phyloP scores from a whole-genome alignment of 2,329 filamentous ascomycete genomes.

The Clonostachys sp. region DNA sequence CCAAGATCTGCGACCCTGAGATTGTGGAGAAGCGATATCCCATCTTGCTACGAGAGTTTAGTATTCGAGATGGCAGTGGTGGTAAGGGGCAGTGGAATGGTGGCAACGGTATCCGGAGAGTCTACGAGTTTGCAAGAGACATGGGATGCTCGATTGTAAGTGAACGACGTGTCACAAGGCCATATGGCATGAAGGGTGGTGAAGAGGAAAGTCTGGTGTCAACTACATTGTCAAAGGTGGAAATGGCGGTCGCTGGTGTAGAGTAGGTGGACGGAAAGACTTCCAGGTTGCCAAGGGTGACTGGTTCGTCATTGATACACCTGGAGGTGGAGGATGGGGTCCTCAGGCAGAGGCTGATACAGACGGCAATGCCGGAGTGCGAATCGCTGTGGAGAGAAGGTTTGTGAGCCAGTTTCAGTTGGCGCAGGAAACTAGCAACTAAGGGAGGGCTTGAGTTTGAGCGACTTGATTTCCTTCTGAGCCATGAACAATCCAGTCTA shows the following conservation, averaged over 20 bases:
- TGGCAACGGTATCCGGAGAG: conserved; percentile 67
- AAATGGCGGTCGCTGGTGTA: conserved; percentile 23
- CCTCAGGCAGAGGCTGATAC: neutral
- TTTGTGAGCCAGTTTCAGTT: conserved; percentile 7
- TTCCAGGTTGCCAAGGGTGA: conserved; percentile 53
- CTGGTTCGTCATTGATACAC: conserved; percentile 54
- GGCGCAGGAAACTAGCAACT: conserved; percentile 5
- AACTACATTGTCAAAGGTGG: conserved; percentile 32
- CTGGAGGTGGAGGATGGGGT: conserved; percentile 58
- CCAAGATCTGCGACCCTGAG: conserved; percentile 72
- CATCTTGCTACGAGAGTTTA: conserved; percentile 59
- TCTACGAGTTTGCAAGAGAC: conserved; percentile 71
- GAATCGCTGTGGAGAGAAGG: conserved; percentile 1
- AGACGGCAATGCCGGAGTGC: neutral
- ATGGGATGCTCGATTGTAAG: conserved; percentile 71
- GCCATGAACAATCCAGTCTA: too few species aligned
- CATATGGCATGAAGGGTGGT: conserved; percentile 67
- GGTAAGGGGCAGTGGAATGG: conserved; percentile 62
- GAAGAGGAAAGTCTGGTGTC: conserved; percentile 60
- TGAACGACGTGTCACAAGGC: conserved; percentile 67
- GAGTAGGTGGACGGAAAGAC: conserved; percentile 50
- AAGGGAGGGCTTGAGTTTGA: neutral
- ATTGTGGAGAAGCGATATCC: conserved; percentile 65
- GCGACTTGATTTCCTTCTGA: too few species aligned
- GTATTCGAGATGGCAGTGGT: conserved; percentile 53